These are phyloP conservation scores for Mercurialis annua DNA, from an alignment of 345 rosid genomes.

Conservation along the genomic window DNA sequence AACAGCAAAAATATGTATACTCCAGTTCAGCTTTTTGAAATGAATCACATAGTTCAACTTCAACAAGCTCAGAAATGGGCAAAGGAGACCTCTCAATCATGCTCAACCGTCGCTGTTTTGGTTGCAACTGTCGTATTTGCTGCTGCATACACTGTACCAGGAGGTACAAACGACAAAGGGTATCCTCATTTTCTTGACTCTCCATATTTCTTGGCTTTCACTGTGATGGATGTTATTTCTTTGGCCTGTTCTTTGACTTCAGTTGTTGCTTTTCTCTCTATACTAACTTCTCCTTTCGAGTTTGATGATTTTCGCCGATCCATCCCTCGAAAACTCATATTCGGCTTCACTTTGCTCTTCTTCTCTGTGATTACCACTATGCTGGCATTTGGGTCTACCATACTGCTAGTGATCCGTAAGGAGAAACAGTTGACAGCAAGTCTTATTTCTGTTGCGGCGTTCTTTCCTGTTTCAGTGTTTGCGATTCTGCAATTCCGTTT, in stretches of 20 bases:
- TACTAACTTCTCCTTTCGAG: conserved; percentile 18
- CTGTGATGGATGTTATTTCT: conserved; percentile 19
- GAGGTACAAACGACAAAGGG: conserved; percentile 16
- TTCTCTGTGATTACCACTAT: conserved; percentile 19
- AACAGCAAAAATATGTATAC: not conserved
- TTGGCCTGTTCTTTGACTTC: conserved; percentile 23
- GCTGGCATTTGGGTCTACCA: conserved; percentile 18
- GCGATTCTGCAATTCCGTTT: not conserved
- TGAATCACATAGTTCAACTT: conserved; percentile 1
- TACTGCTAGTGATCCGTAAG: conserved; percentile 22
- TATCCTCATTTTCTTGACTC: conserved; percentile 1
- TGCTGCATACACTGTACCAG: conserved; percentile 19
- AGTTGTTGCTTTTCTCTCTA: conserved; percentile 27
- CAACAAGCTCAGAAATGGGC: conserved; percentile 17
- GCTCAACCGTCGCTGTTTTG: conserved; percentile 25
- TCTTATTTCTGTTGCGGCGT: conserved; percentile 18
- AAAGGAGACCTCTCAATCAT: conserved; percentile 21
- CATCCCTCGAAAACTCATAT: conserved; percentile 11
- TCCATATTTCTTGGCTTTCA: conserved; percentile 20
- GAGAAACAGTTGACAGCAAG: conserved; percentile 7
- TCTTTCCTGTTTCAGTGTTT: conserved; percentile 15
- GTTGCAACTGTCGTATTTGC: conserved; percentile 23
- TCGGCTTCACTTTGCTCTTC: conserved; percentile 29
- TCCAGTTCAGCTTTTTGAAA: conserved; percentile 2
- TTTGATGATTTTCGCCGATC: conserved; percentile 3